phyloP scores from a whole-genome alignment of 495 filamentous ascomycete genomes.

The Paragyromitra xinjiangensis region DNA sequence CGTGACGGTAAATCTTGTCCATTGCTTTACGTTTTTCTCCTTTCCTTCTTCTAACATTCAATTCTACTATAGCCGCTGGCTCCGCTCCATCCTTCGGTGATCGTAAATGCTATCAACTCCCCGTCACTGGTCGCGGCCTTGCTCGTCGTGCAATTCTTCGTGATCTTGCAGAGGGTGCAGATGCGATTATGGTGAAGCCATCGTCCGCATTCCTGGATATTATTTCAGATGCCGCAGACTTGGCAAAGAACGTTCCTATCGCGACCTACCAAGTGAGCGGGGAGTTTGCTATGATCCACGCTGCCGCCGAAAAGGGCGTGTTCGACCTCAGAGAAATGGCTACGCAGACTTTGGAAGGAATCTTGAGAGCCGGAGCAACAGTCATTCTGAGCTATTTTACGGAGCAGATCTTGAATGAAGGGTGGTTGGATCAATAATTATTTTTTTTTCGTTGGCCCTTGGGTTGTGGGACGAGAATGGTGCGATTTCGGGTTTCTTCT shows the following conservation, averaged over 20 bases:
- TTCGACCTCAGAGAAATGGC: constrained; percentile 96
- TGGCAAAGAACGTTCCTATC: constrained; percentile 86
- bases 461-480: background rate
- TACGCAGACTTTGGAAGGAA: constrained; percentile 90
- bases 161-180: constrained; percentile 91
- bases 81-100: constrained; percentile 93
- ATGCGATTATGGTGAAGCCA: constrained; percentile 99
- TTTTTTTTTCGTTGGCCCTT: background rate
- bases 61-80: constrained; percentile 70
- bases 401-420: constrained; percentile 76
- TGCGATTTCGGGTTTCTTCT: background rate
- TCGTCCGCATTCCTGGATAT: constrained; percentile 94
- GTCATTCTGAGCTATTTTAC: constrained; percentile 95
- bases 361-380: constrained; percentile 87
- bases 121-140: constrained; percentile 89
- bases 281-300: constrained; percentile 98
- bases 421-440: constrained; percentile 55
- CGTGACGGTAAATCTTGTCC: constrained; percentile 66
- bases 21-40: background rate
- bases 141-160: constrained; percentile 88
- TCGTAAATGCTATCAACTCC: constrained; percentile 93
- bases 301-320: constrained; percentile 93
- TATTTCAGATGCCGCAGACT: constrained; percentile 92
- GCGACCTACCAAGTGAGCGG: constrained; percentile 97
- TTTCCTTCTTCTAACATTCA: background rate